Base-by-base conservation (phyloP, 257 asterid genomes). In the Primulina tabacum region DNA sequence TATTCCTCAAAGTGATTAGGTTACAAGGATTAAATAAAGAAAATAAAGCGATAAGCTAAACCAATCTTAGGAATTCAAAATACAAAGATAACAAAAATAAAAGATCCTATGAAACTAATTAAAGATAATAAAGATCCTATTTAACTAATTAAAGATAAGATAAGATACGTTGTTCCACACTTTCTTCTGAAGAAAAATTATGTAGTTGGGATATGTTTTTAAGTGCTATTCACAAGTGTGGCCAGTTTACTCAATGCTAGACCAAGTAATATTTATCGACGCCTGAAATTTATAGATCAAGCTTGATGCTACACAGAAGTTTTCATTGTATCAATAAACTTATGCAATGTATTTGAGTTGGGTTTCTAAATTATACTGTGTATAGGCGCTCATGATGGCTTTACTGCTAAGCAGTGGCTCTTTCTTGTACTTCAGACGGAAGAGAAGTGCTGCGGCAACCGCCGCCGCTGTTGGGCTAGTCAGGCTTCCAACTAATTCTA, bases 401-500 rank as follows among this genome's bases (percentile, higher is more conserved):
- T 80, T 87, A 84, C 85, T 90, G 76, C 52, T 90, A 52, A 59
- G 87, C 67, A 89, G 98, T 67, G 95, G 98, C 74, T 88, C 97
- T 0, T 83, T 89, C 64, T 86, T 93, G 62, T 89, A 81, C 85
- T 79, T 76, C 79, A 87, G 85, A 79, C 81, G 85, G 73, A 87
- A 75, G 79, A 85, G 91, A 76, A 66, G 78, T 18, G 72, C 73
- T 76, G 70, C 77, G 30, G 57, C 62, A 3, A 83, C 93, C 21
- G 82, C 83, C 29, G 88, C 80, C 38, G 87, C 78, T 30, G 57
- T 50, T 4, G 57, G 21, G 57, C 84, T 84, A 65, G 81, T 82
- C 50, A 87, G 96, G 81, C 81, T 87, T 74, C 90, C 97, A 10
- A 83, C 83, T 32, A 88, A 60, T 82, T 81, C 89, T 78, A 85